Evolutionary conservation across 2,329 filamentous ascomycete species (phyloP).

Genomic region (Cladorrhinum sp.): DNA sequence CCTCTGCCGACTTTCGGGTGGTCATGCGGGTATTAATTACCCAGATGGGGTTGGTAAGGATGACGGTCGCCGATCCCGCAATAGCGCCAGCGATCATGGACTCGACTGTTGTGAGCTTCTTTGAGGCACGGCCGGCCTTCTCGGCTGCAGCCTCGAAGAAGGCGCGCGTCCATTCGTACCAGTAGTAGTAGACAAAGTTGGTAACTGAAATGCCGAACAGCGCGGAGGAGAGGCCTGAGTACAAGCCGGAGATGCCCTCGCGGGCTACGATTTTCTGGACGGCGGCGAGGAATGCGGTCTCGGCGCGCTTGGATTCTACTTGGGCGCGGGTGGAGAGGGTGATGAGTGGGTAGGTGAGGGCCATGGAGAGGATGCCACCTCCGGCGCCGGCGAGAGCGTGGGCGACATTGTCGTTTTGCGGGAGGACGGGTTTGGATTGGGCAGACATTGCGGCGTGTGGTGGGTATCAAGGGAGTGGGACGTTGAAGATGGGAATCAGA

Average conservation of each 20-base stretch:
- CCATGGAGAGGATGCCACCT: conserved; percentile 92
- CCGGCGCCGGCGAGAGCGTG: conserved; percentile 91
- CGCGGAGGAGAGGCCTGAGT: conserved; percentile 88
- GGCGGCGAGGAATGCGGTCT: conserved; percentile 79
- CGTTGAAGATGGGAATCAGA: neutral
- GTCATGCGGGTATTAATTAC: conserved; percentile 99
- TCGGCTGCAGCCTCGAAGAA: conserved; percentile 78
- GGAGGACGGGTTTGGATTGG: conserved; percentile 59
- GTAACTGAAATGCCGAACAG: conserved; percentile 97
- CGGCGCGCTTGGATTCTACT: conserved; percentile 91
- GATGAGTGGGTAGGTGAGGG: conserved; percentile 91
- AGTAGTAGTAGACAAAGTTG: conserved; percentile 99
- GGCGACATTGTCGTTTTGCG: conserved; percentile 94
- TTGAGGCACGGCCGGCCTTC: conserved; percentile 67
- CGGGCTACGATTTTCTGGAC: conserved; percentile 84
- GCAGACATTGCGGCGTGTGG: conserved; percentile 25
- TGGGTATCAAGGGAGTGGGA: neutral
- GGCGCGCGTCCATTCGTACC: conserved; percentile 95
- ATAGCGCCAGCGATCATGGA: conserved; percentile 93
- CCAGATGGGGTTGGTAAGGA: conserved; percentile 99
- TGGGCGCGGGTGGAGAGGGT: conserved; percentile 96
- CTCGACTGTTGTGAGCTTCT: conserved; percentile 86
- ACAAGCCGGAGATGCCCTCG: conserved; percentile 85
- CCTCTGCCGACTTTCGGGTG: conserved; percentile 64
- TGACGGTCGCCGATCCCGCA: conserved; percentile 88